phyloP scores from a whole-genome alignment of 768 basidiomycete species.

The Termitomyces sp. region DNA sequence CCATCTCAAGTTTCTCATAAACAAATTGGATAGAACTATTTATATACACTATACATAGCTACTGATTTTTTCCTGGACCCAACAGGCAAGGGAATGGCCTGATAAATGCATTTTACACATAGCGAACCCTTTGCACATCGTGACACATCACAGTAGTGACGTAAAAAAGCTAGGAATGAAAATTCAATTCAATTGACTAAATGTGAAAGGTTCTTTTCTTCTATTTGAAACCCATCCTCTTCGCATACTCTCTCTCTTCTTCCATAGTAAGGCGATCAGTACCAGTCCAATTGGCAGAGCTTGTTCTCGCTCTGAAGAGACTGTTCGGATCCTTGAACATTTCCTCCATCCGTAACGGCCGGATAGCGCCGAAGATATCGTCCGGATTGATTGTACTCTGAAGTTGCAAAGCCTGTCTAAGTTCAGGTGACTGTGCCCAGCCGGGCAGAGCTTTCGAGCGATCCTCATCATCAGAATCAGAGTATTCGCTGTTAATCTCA shows the following conservation, averaged over 20 bases:
- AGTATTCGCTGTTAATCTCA: constrained; percentile 96
- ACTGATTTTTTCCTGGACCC: too few species aligned
- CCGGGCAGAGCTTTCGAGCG: constrained; percentile 68
- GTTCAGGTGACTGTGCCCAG: constrained; percentile 91
- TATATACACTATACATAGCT: too few species aligned
- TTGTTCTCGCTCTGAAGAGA: constrained; percentile 84
- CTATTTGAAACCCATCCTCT: constrained; percentile 80
- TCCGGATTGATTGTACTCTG: constrained; percentile 89
- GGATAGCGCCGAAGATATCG: constrained; percentile 88
- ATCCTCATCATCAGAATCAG: constrained; percentile 91
- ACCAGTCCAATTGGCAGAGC: constrained; percentile 96
- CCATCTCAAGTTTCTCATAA: too few species aligned
- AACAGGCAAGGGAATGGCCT: too few species aligned
- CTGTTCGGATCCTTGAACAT: constrained; percentile 77
- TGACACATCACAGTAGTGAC: too few species aligned
- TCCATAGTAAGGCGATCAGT: constrained; percentile 78
- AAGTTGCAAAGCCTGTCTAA: constrained; percentile 69
- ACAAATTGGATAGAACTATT: too few species aligned
- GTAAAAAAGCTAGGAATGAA: too few species aligned
- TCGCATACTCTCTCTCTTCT: constrained; percentile 85
- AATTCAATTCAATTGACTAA: too few species aligned
- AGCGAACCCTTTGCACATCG: too few species aligned
- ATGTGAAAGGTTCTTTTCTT: background rate
- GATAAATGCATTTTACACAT: too few species aligned
- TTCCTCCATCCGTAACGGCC: constrained; percentile 87